A percentile compares a stretch with the other conserved stretches of the same genome.
These are phyloP conservation scores for Ilyonectria mors-panacis DNA, from an alignment of 2,329 filamentous ascomycete genomes.

Conservation along the genomic window DNA sequence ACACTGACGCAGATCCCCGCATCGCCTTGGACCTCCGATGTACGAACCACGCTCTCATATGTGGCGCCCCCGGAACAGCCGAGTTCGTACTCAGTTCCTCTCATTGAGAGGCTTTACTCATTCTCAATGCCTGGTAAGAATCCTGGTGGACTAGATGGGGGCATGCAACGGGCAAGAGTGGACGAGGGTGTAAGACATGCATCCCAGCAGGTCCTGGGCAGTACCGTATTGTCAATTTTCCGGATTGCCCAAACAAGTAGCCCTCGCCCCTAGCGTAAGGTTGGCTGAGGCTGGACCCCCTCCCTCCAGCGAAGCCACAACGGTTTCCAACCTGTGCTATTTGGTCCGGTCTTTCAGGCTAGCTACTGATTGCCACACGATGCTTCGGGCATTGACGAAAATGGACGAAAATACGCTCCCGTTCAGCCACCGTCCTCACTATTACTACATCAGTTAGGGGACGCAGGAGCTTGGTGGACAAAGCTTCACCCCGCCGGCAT, in stretches of 20 bases:
- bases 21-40: constrained; percentile 14
- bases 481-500: constrained; percentile 1
- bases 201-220: constrained; percentile 15
- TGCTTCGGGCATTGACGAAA: constrained; percentile 12
- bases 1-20: constrained; percentile 13
- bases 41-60: constrained; percentile 23
- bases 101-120: constrained; percentile 9
- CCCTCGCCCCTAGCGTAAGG: constrained; percentile 30
- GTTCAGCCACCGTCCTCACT: constrained; percentile 3
- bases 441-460: not conserved
- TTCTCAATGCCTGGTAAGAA: not conserved
- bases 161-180: constrained; percentile 13
- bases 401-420: constrained; percentile 1
- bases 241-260: constrained; percentile 47
- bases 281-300: constrained; percentile 33
- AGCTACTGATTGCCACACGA: constrained; percentile 9
- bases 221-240: constrained; percentile 19
- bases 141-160: constrained; percentile 12
- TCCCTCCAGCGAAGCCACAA: constrained; percentile 39
- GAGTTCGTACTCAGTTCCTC: not conserved
- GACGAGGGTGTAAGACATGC: constrained; percentile 24
- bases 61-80: constrained; percentile 8
- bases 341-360: constrained; percentile 21
- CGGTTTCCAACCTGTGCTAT: constrained; percentile 28
- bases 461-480: not conserved